Percentiles rank a stretch among this genome's conserved stretches.
Conservation (phyloP, 345 rosid species). For the Citrus australasica region DNA sequence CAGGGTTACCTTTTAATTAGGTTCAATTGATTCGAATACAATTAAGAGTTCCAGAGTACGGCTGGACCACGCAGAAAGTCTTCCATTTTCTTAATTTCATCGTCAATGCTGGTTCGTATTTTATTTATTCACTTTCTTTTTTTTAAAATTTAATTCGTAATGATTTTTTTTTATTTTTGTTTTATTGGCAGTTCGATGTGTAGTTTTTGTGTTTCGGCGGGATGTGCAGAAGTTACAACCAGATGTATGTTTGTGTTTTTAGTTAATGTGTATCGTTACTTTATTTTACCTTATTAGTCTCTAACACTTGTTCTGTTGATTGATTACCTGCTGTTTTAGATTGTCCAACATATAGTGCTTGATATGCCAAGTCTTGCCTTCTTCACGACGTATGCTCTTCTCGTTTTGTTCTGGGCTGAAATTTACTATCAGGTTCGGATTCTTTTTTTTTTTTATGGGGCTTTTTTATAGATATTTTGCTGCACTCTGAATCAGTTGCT, state of each 20-base stretch:
- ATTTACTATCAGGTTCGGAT: conserved; percentile 78
- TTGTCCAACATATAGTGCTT: conserved; percentile 70
- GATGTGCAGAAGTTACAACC: conserved; percentile 60
- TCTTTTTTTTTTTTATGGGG: background rate
- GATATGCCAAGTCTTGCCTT: conserved; percentile 88
- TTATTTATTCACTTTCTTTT: background rate
- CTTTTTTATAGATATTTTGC: background rate
- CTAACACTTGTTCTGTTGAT: conserved; percentile 7
- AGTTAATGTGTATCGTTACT: background rate
- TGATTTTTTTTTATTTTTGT: background rate
- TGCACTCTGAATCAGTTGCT: background rate
- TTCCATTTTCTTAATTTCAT: conserved; percentile 91
- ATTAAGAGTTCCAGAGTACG: conserved; percentile 88
- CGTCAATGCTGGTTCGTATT: conserved; percentile 76
- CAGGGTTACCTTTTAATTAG: conserved; percentile 19
- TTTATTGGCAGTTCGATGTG: conserved; percentile 53
- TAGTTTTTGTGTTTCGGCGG: conserved; percentile 69
- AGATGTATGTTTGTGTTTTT: conserved; percentile 27
- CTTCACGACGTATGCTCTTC: conserved; percentile 85
- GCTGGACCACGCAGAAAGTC: conserved; percentile 97
- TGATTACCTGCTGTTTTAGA: conserved; percentile 31
- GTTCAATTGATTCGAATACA: conserved; percentile 86
- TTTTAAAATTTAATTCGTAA: background rate
- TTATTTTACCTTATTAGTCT: background rate
- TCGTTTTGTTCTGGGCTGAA: conserved; percentile 97